phyloP scores from a whole-genome alignment of 805 yeast species.

The Cephaloascus fragrans region DNA sequence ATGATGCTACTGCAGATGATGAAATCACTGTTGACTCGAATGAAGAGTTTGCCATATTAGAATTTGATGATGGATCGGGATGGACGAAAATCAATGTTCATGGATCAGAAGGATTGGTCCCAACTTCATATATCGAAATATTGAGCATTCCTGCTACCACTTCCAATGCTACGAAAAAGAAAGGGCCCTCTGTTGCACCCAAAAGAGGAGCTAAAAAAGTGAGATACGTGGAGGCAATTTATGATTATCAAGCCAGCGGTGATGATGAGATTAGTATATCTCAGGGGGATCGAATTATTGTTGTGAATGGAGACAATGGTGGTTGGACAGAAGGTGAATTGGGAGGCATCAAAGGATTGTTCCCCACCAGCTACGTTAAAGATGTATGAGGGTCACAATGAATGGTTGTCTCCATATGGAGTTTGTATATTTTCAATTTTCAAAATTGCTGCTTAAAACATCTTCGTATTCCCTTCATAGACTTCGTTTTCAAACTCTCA shows the following conservation, averaged over 20 bases:
- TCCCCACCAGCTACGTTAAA: constrained; percentile 71
- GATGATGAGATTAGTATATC: constrained; percentile 66
- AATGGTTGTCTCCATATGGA: no score
- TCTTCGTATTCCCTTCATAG: no score
- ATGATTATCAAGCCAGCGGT: constrained; percentile 69
- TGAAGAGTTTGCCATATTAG: constrained; percentile 48
- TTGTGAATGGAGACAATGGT: constrained; percentile 57
- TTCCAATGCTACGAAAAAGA: constrained; percentile 21
- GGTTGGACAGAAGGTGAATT: constrained; percentile 96
- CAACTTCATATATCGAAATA: constrained; percentile 65
- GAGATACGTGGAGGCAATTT: constrained; percentile 57
- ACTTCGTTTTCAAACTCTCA: no score
- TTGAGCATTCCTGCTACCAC: constrained; percentile 4
- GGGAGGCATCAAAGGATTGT: constrained; percentile 53
- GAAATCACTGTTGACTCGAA: constrained; percentile 58
- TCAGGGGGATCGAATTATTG: constrained; percentile 65
- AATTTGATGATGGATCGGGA: constrained; percentile 82
- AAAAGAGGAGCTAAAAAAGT: constrained; percentile 60
- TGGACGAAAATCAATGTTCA: constrained; percentile 64
- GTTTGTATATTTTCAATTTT: no score
- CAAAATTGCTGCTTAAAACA: no score
- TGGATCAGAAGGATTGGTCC: constrained; percentile 67
- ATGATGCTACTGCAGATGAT: constrained; percentile 62
- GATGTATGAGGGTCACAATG: constrained; percentile 13
- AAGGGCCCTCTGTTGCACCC: constrained; percentile 79